Percentiles rank a stretch among this genome's conserved stretches.
phyloP scores from a whole-genome alignment of 2,329 filamentous ascomycete genomes.

The Penicillium brasilianum region DNA sequence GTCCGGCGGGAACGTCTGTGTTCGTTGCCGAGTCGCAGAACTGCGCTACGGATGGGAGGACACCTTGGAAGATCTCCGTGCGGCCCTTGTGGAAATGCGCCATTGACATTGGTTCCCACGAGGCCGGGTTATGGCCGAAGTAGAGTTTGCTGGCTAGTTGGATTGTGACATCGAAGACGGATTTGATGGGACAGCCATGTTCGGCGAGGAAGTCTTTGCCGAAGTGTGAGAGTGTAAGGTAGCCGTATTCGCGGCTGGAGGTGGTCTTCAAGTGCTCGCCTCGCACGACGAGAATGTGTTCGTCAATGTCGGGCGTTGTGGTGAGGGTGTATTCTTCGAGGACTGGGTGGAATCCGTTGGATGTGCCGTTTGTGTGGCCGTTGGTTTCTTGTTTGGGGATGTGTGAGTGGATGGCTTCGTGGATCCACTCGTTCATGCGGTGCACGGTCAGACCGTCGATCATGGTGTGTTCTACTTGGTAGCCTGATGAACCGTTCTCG shows the following conservation, averaged over 20 bases:
- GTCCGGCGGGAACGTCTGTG: neutral
- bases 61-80: slow-evolving; percentile 8
- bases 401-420: slow-evolving; percentile 4
- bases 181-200: slow-evolving; percentile 6
- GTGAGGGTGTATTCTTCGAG: slow-evolving; percentile 2
- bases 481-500: slow-evolving; percentile 4
- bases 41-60: neutral
- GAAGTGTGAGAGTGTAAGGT: neutral
- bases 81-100: slow-evolving; percentile 8
- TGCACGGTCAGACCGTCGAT: slow-evolving; percentile 6
- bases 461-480: slow-evolving; percentile 7
- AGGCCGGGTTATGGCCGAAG: slow-evolving; percentile 6
- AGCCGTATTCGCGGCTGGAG: slow-evolving; percentile 1
- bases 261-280: neutral
- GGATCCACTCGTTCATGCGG: slow-evolving; percentile 8
- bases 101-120: slow-evolving; percentile 9
- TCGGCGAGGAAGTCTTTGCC: slow-evolving; percentile 5
- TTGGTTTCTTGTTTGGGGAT: neutral
- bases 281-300: neutral
- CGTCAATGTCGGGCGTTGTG: neutral
- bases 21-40: neutral
- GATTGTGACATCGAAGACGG: slow-evolving; percentile 7
- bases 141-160: slow-evolving; percentile 8
- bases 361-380: slow-evolving; percentile 1
- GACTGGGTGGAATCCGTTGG: neutral